Conservation (phyloP, 225 moss, liverwort and hornwort genomes). For the Pleurozium schreberi region DNA sequence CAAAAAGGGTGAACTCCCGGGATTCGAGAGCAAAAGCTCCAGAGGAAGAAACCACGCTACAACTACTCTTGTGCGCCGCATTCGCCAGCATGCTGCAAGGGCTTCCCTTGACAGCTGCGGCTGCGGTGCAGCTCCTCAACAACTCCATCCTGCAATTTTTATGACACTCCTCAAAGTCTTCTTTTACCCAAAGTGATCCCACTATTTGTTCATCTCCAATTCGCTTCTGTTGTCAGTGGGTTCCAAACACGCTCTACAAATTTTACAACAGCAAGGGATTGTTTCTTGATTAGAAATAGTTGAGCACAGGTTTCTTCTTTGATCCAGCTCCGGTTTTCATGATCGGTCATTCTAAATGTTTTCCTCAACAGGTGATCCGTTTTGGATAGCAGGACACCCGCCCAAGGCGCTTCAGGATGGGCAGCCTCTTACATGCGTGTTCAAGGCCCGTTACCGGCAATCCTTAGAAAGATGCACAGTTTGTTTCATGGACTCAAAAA, state of each 20-base stretch:
- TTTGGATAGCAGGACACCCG: constrained; percentile 68
- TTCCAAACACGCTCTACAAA: not conserved
- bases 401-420: constrained; percentile 58
- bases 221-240: not conserved
- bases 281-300: not conserved
- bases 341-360: not conserved
- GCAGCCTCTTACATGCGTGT: constrained; percentile 44
- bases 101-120: not conserved
- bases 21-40: constrained; percentile 6
- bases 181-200: not conserved
- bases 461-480: constrained; percentile 56
- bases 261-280: not conserved
- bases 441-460: constrained; percentile 88
- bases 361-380: constrained; percentile 46
- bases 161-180: not conserved
- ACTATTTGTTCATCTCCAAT: not conserved
- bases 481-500: constrained; percentile 34
- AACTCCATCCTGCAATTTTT: constrained; percentile 1
- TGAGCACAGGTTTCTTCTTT: not conserved
- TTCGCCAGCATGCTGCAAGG: constrained; percentile 10
- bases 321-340: not conserved
- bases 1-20: not conserved
- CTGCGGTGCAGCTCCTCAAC: constrained; percentile 1
- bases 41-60: not conserved
- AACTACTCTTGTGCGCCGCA: constrained; percentile 3